These are phyloP conservation scores for Cryptosporidium meleagridis DNA, from an alignment of 169 alveolate species.

Conservation along the genomic window DNA sequence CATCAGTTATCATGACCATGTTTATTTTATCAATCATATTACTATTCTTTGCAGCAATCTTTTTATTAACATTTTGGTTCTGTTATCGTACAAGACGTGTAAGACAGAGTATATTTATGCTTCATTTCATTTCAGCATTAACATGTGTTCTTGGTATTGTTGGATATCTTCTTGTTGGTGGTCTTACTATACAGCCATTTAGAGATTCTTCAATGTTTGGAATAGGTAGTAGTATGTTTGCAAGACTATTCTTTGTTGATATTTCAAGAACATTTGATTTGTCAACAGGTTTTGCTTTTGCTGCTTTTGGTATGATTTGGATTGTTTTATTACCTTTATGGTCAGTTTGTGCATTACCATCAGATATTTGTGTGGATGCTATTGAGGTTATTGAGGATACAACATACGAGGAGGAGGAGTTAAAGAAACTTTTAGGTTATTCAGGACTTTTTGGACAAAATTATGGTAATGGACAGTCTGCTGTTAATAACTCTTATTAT, in stretches of 20 bases:
- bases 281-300: slow-evolving; percentile 75
- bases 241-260: slow-evolving; percentile 67
- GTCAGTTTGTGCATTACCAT: slow-evolving; percentile 74
- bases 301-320: slow-evolving; percentile 75
- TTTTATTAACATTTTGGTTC: slow-evolving; percentile 63
- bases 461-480: background rate
- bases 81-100: slow-evolving; percentile 74
- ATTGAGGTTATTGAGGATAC: slow-evolving; percentile 32
- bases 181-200: slow-evolving; percentile 64
- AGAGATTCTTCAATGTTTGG: slow-evolving; percentile 74
- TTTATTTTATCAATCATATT: slow-evolving; percentile 43
- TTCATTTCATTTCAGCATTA: slow-evolving; percentile 62
- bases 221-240: slow-evolving; percentile 65
- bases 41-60: slow-evolving; percentile 65
- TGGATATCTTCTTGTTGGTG: slow-evolving; percentile 72
- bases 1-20: slow-evolving; percentile 59
- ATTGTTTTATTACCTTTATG: slow-evolving; percentile 52
- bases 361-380: slow-evolving; percentile 63
- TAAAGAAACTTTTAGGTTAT: slow-evolving; percentile 35
- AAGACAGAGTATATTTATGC: slow-evolving; percentile 70
- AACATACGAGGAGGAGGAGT: slow-evolving; percentile 32
- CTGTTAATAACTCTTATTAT: slow-evolving; percentile 1
- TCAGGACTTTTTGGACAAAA: background rate
- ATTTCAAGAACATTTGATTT: slow-evolving; percentile 66
- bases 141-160: slow-evolving; percentile 65